Evolutionary conservation across 306 rosid species (phyloP).

Genomic region (Dicorynia guianensis): DNA sequence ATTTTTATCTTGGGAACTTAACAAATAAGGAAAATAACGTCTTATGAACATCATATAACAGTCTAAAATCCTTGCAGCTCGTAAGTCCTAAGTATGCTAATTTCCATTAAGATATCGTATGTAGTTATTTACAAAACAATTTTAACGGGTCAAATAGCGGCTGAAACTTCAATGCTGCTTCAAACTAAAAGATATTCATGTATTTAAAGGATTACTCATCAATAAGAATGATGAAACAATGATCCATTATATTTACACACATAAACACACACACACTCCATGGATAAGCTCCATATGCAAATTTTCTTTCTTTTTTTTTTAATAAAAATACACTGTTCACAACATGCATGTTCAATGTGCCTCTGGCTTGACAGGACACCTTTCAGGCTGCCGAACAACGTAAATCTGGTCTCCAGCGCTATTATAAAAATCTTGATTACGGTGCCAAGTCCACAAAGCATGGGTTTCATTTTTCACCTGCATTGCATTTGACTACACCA

Average conservation of each 20-base stretch:
- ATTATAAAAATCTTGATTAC: conserved; percentile 74
- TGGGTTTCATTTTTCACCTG: conserved; percentile 90
- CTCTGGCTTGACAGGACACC: conserved; percentile 51
- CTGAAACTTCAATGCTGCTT: not conserved
- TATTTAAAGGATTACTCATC: not conserved
- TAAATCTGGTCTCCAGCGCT: conserved; percentile 72
- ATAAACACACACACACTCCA: not conserved
- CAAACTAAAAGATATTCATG: not conserved
- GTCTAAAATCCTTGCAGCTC: not conserved
- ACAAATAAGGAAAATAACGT: too few species aligned
- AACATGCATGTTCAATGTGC: conserved; percentile 39
- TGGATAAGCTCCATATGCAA: too few species aligned
- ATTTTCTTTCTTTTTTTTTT: too few species aligned
- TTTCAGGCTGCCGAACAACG: conserved; percentile 82
- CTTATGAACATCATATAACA: not conserved
- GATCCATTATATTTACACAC: not conserved
- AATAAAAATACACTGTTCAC: not conserved
- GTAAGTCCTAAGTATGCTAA: not conserved
- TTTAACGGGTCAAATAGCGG: not conserved
- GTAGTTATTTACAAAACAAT: not conserved
- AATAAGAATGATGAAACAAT: conserved; percentile 1
- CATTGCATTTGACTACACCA: conserved; percentile 12
- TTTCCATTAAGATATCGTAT: not conserved
- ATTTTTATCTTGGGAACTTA: too few species aligned
- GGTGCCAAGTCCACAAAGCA: conserved; percentile 93